Conservation (phyloP, 805 yeast genomes). For the Lipomyces japonicus region DNA sequence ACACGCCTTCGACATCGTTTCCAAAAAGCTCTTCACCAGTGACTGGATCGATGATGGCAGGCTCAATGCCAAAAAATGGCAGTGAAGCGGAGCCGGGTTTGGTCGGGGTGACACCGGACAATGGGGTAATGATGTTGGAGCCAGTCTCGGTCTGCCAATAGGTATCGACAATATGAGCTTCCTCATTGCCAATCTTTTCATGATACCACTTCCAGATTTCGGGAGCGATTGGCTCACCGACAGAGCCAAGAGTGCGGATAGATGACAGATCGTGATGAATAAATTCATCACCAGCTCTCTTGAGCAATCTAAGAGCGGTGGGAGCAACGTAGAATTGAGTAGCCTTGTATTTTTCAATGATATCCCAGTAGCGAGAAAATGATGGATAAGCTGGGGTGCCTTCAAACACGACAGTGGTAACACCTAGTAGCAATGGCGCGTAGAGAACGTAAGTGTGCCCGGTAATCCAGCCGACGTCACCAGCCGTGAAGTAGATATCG, state of each 20-base stretch:
- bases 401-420: constrained; percentile 89
- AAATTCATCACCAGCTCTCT: constrained; percentile 81
- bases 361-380: constrained; percentile 94
- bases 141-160: constrained; percentile 99
- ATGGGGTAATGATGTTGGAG: constrained; percentile 87
- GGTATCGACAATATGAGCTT: constrained; percentile 90
- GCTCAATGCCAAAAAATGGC: constrained; percentile 93
- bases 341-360: constrained; percentile 83
- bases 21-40: constrained; percentile 79
- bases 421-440: constrained; percentile 87
- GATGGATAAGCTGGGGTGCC: constrained; percentile 97
- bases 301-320: constrained; percentile 88
- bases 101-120: constrained; percentile 91
- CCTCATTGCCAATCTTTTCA: constrained; percentile 81
- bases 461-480: constrained; percentile 99
- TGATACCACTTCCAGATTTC: constrained; percentile 99
- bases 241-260: constrained; percentile 92
- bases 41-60: constrained; percentile 89
- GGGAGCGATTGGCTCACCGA: constrained; percentile 97
- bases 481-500: constrained; percentile 91
- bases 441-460: constrained; percentile 95
- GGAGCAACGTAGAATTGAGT: constrained; percentile 98
- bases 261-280: constrained; percentile 80
- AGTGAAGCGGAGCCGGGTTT: constrained; percentile 97
- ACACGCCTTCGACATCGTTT: constrained; percentile 92